Conservation (phyloP, 305 asterid genomes). For the Rubia occidens region DNA sequence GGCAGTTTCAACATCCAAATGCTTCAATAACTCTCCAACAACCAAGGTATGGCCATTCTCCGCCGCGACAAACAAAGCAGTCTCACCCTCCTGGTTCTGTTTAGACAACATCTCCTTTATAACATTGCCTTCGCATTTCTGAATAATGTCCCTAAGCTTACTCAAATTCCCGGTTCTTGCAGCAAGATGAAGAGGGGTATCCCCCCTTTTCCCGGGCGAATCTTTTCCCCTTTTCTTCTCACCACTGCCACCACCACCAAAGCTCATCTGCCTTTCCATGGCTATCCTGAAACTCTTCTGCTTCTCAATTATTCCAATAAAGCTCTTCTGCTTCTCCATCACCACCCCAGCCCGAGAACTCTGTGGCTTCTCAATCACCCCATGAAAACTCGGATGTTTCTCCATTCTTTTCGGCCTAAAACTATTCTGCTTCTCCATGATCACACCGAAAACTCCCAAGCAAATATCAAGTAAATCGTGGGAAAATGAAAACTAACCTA, state of each 20-base stretch:
- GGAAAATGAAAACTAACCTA: neutral
- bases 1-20: slow-evolving; percentile 64
- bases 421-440: slow-evolving; percentile 22
- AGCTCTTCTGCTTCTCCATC: slow-evolving; percentile 86
- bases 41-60: slow-evolving; percentile 65
- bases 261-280: slow-evolving; percentile 85
- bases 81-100: slow-evolving; percentile 94
- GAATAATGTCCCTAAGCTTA: slow-evolving; percentile 62
- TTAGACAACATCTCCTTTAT: slow-evolving; percentile 52
- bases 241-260: slow-evolving; percentile 73
- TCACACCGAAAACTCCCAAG: slow-evolving; percentile 14
- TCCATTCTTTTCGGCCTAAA: slow-evolving; percentile 34
- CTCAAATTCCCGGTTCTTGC: slow-evolving; percentile 77
- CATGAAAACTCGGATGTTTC: slow-evolving; percentile 51
- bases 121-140: slow-evolving; percentile 41
- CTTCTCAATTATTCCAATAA: slow-evolving; percentile 84
- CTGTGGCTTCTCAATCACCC: slow-evolving; percentile 53
- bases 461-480: slow-evolving; percentile 12
- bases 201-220: slow-evolving; percentile 91
- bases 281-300: slow-evolving; percentile 88
- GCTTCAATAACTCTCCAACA: slow-evolving; percentile 70
- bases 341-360: slow-evolving; percentile 41
- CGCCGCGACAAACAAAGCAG: slow-evolving; percentile 74
- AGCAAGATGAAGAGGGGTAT: slow-evolving; percentile 78
- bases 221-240: slow-evolving; percentile 70